Percentiles rank a stretch among this genome's conserved stretches.
Evolutionary conservation across 768 basidiomycete species (phyloP).

Genomic region (Neoboletus magnificus): DNA sequence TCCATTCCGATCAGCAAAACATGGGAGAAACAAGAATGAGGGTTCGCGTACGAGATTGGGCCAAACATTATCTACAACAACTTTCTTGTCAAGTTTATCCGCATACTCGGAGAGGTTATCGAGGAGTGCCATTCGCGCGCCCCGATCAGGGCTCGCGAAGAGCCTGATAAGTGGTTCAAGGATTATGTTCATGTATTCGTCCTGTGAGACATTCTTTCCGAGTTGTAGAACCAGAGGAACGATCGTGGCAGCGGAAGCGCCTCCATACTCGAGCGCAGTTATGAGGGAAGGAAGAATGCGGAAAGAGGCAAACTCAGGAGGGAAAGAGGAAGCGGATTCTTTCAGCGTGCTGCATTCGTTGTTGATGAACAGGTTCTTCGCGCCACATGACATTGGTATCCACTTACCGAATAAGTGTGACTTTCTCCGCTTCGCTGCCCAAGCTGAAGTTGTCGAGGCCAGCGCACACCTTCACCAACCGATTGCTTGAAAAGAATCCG

Average conservation of each 20-base stretch:
- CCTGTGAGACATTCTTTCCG: conserved; percentile 63
- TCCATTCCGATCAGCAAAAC: neutral
- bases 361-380: neutral
- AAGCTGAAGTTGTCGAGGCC: conserved; percentile 85
- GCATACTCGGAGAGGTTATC: conserved; percentile 82
- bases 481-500: conserved; percentile 83
- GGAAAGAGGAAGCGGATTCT: conserved; percentile 77
- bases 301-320: conserved; percentile 78
- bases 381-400: neutral
- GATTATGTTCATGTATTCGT: conserved; percentile 67
- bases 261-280: conserved; percentile 74
- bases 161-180: conserved; percentile 79
- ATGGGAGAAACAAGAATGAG: neutral
- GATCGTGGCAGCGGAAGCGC: conserved; percentile 70
- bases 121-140: conserved; percentile 89
- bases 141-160: conserved; percentile 87
- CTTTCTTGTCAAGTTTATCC: conserved; percentile 83
- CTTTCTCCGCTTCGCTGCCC: conserved; percentile 77
- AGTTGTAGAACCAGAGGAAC: conserved; percentile 83
- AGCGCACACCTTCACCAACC: conserved; percentile 77
- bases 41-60: conserved; percentile 69
- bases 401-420: conserved; percentile 60
- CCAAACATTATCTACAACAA: conserved; percentile 86
- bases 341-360: conserved; percentile 60
- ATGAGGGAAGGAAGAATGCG: conserved; percentile 87